A percentile compares a stretch with the other conserved stretches of the same genome.
Evolutionary conservation across 1,284 basidiomycete species (phyloP).

Genomic region (Rhizoctonia solani): DNA sequence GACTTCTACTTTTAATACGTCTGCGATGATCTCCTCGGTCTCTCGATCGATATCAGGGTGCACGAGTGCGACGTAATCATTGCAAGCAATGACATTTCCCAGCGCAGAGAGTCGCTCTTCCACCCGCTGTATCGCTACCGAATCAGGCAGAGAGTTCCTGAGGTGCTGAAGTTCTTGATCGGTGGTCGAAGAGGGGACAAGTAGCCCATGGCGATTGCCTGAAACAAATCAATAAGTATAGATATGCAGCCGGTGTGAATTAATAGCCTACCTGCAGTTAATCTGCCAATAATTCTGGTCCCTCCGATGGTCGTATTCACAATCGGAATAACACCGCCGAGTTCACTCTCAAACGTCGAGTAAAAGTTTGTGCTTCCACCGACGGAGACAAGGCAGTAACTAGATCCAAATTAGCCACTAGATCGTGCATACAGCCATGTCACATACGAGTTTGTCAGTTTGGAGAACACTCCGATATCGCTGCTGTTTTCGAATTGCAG

Average conservation of each 20-base stretch:
- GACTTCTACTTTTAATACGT: slow-evolving; percentile 98
- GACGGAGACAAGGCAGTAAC: slow-evolving; percentile 89
- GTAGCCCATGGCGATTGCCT: slow-evolving; percentile 94
- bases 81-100: slow-evolving; percentile 98
- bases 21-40: slow-evolving; percentile 99
- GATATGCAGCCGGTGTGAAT: neutral
- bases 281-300: slow-evolving; percentile 90
- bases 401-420: slow-evolving; percentile 42
- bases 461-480: slow-evolving; percentile 93
- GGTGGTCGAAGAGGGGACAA: slow-evolving; percentile 94
- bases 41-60: slow-evolving; percentile 98
- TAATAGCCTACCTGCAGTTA: slow-evolving; percentile 78
- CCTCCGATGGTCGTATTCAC: slow-evolving; percentile 97
- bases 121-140: slow-evolving; percentile 91
- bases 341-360: slow-evolving; percentile 94
- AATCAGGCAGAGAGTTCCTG: slow-evolving; percentile 92
- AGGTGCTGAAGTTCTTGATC: slow-evolving; percentile 99
- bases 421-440: neutral
- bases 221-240: slow-evolving; percentile 10
- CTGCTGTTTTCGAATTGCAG: slow-evolving; percentile 96
- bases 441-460: slow-evolving; percentile 80
- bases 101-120: slow-evolving; percentile 96
- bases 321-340: slow-evolving; percentile 92
- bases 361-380: slow-evolving; percentile 98
- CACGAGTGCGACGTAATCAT: slow-evolving; percentile 96